Conservation (phyloP, 257 asterid species). For the Paulownia fortunei region DNA sequence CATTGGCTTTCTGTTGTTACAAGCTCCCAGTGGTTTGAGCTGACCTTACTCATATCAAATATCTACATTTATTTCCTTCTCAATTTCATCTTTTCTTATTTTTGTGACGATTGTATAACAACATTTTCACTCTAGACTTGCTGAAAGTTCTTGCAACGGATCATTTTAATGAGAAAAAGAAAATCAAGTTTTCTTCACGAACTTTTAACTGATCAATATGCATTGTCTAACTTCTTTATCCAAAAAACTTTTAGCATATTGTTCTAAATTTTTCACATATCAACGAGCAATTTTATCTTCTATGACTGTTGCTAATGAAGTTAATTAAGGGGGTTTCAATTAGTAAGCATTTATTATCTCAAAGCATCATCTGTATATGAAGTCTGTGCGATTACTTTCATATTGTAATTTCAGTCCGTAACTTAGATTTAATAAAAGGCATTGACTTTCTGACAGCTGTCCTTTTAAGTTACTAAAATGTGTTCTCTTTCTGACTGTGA, state of each 20-base stretch:
- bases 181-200: neutral
- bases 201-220: neutral
- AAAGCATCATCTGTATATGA: neutral
- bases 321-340: neutral
- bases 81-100: neutral
- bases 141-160: neutral
- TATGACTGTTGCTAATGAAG: too few species aligned
- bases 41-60: neutral
- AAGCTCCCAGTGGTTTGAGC: neutral
- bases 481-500: neutral
- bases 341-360: neutral
- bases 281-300: neutral
- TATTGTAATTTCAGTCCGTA: neutral
- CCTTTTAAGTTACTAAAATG: neutral
- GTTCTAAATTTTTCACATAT: neutral
- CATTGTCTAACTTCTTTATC: neutral
- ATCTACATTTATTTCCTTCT: neutral
- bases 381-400: neutral
- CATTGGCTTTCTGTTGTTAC: neutral
- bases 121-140: neutral
- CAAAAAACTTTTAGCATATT: neutral
- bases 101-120: neutral
- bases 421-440: neutral
- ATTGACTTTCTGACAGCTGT: neutral
- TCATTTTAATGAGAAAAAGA: neutral